phyloP scores from a whole-genome alignment of 2,329 filamentous ascomycete genomes.

The Ambrosiella cleistominuta region DNA sequence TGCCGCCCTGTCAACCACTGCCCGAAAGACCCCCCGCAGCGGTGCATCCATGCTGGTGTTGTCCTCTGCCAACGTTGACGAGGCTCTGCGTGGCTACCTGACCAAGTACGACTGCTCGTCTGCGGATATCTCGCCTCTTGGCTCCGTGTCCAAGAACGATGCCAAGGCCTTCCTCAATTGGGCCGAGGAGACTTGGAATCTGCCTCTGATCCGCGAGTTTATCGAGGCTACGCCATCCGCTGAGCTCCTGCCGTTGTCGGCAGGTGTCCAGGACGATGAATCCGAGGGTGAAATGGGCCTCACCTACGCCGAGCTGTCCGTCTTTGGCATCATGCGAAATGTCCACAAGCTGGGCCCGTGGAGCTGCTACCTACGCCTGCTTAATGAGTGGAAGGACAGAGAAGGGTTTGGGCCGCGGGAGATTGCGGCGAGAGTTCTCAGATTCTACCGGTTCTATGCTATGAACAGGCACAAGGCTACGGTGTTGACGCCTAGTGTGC shows the following conservation, averaged over 20 bases:
- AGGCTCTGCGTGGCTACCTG: constrained; percentile 31
- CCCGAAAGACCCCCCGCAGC: constrained; percentile 31
- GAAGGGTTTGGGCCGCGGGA: constrained; percentile 18
- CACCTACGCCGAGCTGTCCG: constrained; percentile 24
- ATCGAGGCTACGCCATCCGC: constrained; percentile 39
- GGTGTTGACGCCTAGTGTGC: constrained; percentile 38
- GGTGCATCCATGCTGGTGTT: constrained; percentile 45
- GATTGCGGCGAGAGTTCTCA: constrained; percentile 27
- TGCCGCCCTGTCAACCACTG: constrained; percentile 41
- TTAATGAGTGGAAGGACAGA: constrained; percentile 22
- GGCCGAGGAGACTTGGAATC: constrained; percentile 34
- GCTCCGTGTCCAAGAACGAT: constrained; percentile 41
- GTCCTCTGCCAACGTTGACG: constrained; percentile 43
- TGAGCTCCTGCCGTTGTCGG: constrained; percentile 28
- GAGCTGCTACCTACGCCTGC: constrained; percentile 23
- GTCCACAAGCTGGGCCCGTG: constrained; percentile 26
- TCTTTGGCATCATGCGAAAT: constrained; percentile 24
- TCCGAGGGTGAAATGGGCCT: constrained; percentile 26
- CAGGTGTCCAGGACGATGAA: constrained; percentile 24
- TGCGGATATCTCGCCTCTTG: constrained; percentile 40
- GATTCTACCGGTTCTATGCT: constrained; percentile 31
- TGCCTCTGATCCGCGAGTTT: constrained; percentile 49
- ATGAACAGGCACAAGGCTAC: constrained; percentile 51
- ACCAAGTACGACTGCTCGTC: constrained; percentile 22
- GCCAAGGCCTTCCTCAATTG: constrained; percentile 47